phyloP scores from a whole-genome alignment of 805 yeast genomes.

The Cyberlindnera veronae region DNA sequence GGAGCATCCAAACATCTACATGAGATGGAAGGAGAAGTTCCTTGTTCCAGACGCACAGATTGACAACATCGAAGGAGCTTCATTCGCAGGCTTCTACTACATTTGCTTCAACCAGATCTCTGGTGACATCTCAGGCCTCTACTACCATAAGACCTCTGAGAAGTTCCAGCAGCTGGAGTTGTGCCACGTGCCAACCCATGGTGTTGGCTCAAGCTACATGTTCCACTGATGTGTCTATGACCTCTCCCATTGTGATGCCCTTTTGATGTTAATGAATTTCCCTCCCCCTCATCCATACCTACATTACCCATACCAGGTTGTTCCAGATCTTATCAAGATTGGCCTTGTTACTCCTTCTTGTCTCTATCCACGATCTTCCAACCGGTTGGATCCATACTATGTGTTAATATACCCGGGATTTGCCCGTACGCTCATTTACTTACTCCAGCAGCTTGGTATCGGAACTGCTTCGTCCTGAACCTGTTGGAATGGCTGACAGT shows the following conservation, averaged over 20 bases:
- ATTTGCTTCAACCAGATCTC: slow-evolving; percentile 74
- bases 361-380: no score
- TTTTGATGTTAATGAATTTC: not conserved
- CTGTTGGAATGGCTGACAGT: no score
- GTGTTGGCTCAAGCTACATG: slow-evolving; percentile 11
- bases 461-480: no score
- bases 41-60: slow-evolving; percentile 71
- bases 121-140: slow-evolving; percentile 76
- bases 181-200: slow-evolving; percentile 12
- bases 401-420: no score
- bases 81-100: slow-evolving; percentile 91
- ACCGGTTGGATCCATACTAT: no score
- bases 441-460: no score
- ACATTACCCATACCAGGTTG: not conserved
- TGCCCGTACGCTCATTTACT: no score
- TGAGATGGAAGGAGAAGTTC: slow-evolving; percentile 95
- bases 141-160: slow-evolving; percentile 77
- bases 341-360: no score
- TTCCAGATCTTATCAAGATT: no score
- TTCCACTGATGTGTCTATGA: slow-evolving; percentile 29
- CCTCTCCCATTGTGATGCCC: not conserved
- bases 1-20: slow-evolving; percentile 55
- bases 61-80: slow-evolving; percentile 59
- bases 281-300: not conserved
- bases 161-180: slow-evolving; percentile 72